Evolutionary conservation across 371 early-diverging fungal species (phyloP), one percentile per base, ranked within the genome.

Genomic region (Mortierella sp.): DNA sequence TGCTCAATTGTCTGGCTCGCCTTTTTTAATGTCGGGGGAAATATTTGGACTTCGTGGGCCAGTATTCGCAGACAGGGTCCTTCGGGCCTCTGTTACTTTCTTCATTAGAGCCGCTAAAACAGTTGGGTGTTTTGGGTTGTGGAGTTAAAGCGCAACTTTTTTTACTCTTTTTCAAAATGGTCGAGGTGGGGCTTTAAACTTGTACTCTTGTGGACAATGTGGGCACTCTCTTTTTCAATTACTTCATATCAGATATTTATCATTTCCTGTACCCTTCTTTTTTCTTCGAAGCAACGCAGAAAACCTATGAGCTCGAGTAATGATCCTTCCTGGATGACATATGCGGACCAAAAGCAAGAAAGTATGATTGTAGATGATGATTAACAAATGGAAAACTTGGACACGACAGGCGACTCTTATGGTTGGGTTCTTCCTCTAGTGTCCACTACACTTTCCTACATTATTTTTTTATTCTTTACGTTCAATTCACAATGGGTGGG

Each of bases 1-100:
- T 68, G 24, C 65, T 3, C 24, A 10, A 21, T 68, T 68, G 41
- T 41, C 68, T 41, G 68, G 68, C 41, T 68, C 68, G 68, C 41
- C 21, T 7, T 24, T 16, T 51, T 41, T 41, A 41, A 60, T 60
- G 60, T 32, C 65, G 38, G 65, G 65, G 65, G 65, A 63, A 63
- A 63, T 63, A 63, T 14, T 63, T 63, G 65, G 65, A 63, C 65
- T 63, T 21, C 21, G 68, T 68, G 68, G 68, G 68, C 68, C 68
- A 68, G 68, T 68, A 68, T 68, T 68, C 68, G 68, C 68, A 68
- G 68, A 68, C 68, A 41, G 68, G 24, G 29, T 3, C 21, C 21
- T 21, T 68, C 68, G 24, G 43, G 21, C 3, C 3, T 68, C 68
- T 68, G 68, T 68, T 68, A 68, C 41, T 68, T 68, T 41, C 68